Conservation (phyloP, 768 basidiomycete species). For the Mycena venus region DNA sequence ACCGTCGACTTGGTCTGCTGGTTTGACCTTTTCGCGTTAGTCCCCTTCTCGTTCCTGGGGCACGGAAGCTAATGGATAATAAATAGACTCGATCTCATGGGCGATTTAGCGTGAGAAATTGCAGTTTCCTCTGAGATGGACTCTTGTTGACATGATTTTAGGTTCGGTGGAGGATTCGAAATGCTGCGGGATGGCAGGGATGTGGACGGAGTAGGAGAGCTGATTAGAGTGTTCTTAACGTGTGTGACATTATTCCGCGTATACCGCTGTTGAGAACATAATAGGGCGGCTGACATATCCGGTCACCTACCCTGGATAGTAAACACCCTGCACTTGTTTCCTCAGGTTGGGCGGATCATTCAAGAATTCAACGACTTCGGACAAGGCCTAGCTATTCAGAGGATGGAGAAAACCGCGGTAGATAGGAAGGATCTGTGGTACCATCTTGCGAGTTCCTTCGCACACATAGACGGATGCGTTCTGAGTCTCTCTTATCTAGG, state of each 20-base stretch:
- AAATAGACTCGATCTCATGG: slow-evolving; percentile 55
- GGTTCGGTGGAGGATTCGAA: slow-evolving; percentile 42
- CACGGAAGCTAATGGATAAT: neutral
- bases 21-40: slow-evolving; percentile 56
- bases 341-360: slow-evolving; percentile 1
- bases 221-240: slow-evolving; percentile 58
- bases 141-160: neutral
- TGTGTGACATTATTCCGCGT: slow-evolving; percentile 35
- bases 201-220: slow-evolving; percentile 55
- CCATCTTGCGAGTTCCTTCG: slow-evolving; percentile 46
- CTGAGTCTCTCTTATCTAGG: slow-evolving; percentile 37
- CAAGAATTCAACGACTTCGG: slow-evolving; percentile 23
- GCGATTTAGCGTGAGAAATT: slow-evolving; percentile 50
- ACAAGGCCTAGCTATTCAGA: neutral
- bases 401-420: slow-evolving; percentile 36
- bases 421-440: slow-evolving; percentile 59
- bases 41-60: neutral
- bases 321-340: slow-evolving; percentile 12
- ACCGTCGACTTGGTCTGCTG: slow-evolving; percentile 47
- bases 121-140: neutral
- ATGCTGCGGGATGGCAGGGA: slow-evolving; percentile 56
- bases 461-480: neutral
- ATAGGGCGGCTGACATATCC: slow-evolving; percentile 48
- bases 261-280: neutral
- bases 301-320: slow-evolving; percentile 47